Evolutionary conservation across 75 land plant genomes (phyloP), one percentile per base, ranked within the genome.

Genomic region (Picea glauca): DNA sequence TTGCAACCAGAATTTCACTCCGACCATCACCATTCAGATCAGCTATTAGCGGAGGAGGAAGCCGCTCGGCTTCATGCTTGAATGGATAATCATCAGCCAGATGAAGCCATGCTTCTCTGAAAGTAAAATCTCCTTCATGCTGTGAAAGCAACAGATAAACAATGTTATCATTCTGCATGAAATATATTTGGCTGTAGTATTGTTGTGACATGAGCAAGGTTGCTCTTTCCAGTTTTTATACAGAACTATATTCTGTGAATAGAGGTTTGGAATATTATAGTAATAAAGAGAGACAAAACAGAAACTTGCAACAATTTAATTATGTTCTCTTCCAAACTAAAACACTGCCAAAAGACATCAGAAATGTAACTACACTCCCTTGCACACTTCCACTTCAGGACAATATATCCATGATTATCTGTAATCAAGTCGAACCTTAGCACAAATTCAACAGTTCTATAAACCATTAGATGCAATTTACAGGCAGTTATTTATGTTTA

Each of bases 1-100:
- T 94, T 31, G 98, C 98, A 13, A 96, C 89, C 64, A 96, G 85
- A 78, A 96, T 86, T 81, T 96, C 99, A 43, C 65, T 91, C 38
- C 81, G 89, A n/a, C 99, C 99, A 79, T 96, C 99, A 35, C 95
- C 99, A 82, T 96, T 96, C 0, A 96, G 85, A 86, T 96, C 99
- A 68, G 92, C 88, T 38, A 96, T 92, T 15, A 94, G 35, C 0
- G 99, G 99, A 1, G 93, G 93, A 35, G 99, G 99, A 43, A 96
- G 91, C 26, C 93, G 92, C 72, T 96, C 98, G 11, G 91, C 91
- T 61, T 96, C 99, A 74, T 88, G 89, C 79, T 91, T 91, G 58
- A 96, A 86, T 2, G 95, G 93, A 72, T 95, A 85, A 21, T 93
- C 90, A 50, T 91, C 95, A 6, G 91, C 88, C 32, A 91, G 74